Evolutionary conservation across 1,139 yeast species (phyloP).

Genomic region (Candida mesenterica): DNA sequence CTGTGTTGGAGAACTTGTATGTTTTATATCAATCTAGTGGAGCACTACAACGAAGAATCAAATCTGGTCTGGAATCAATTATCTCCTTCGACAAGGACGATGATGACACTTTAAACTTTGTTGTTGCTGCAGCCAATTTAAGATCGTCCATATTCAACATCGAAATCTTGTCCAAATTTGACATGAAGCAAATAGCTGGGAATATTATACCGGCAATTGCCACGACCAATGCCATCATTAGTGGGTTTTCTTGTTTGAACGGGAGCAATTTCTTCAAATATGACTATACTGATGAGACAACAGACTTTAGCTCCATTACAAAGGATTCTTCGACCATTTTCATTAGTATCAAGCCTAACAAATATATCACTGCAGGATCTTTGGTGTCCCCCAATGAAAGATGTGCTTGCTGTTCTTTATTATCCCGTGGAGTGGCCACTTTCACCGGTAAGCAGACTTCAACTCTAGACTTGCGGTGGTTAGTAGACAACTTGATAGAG

Average conservation of each 20-base stretch:
- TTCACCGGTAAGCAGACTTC: conserved; percentile 17
- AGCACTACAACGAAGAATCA: conserved; percentile 50
- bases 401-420: conserved; percentile 76
- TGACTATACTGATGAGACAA: conserved; percentile 14
- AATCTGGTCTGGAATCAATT: conserved; percentile 38
- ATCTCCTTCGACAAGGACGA: conserved; percentile 93
- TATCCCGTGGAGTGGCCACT: conserved; percentile 42
- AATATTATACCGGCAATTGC: conserved; percentile 98
- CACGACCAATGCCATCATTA: conserved; percentile 92
- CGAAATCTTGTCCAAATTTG: conserved; percentile 75
- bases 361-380: conserved; percentile 64
- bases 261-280: conserved; percentile 56
- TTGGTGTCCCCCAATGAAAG: conserved; percentile 59
- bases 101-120: conserved; percentile 84
- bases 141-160: conserved; percentile 74
- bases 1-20: conserved; percentile 58
- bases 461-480: conserved; percentile 29
- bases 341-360: conserved; percentile 66
- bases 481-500: conserved; percentile 45
- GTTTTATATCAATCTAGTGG: conserved; percentile 54
- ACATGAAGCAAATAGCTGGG: conserved; percentile 92
- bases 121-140: conserved; percentile 82
- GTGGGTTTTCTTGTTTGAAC: conserved; percentile 75
- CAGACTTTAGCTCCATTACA: conserved; percentile 16
- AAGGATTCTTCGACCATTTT: conserved; percentile 51